Conservation (phyloP, 2,329 filamentous ascomycete genomes). For the Aspergillus hiratsukae region DNA sequence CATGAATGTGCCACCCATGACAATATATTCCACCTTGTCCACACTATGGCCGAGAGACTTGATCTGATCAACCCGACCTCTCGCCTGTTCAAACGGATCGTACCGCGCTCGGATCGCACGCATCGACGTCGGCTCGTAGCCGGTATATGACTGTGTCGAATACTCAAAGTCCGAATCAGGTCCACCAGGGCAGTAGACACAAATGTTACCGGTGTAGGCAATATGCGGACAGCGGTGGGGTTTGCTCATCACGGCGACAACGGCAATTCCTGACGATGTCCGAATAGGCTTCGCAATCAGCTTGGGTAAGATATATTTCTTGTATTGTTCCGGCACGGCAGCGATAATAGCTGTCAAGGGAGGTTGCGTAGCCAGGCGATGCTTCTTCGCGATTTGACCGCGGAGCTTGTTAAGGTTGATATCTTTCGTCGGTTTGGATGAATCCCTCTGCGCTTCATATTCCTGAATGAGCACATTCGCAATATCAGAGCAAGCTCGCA, state of each 20-base stretch:
- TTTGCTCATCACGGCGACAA: constrained; percentile 99
- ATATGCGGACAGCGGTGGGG: constrained; percentile 97
- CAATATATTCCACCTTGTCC: constrained; percentile 99
- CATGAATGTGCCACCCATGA: constrained; percentile 99
- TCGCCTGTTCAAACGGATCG: constrained; percentile 94
- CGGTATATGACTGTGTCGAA: constrained; percentile 97
- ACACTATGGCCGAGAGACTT: constrained; percentile 93
- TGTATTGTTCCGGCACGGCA: constrained; percentile 98
- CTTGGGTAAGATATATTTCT: constrained; percentile 97
- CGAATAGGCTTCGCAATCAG: constrained; percentile 94
- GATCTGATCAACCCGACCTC: constrained; percentile 93
- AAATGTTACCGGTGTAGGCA: constrained; percentile 97
- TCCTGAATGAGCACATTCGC: constrained; percentile 92
- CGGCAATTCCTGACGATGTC: constrained; percentile 93
- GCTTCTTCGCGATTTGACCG: constrained; percentile 85
- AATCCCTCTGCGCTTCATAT: constrained; percentile 74
- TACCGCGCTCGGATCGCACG: constrained; percentile 94
- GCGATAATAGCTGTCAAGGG: constrained; percentile 95
- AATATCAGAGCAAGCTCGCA: constrained; percentile 93
- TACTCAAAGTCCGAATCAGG: constrained; percentile 99
- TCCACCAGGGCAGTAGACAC: constrained; percentile 95
- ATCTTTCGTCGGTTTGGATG: constrained; percentile 70
- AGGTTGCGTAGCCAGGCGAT: constrained; percentile 80
- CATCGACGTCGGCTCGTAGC: constrained; percentile 98
- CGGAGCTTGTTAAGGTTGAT: constrained; percentile 89